These are phyloP conservation scores for Primulina tabacum DNA, from an alignment of 257 asterid genomes.

Conservation along the genomic window DNA sequence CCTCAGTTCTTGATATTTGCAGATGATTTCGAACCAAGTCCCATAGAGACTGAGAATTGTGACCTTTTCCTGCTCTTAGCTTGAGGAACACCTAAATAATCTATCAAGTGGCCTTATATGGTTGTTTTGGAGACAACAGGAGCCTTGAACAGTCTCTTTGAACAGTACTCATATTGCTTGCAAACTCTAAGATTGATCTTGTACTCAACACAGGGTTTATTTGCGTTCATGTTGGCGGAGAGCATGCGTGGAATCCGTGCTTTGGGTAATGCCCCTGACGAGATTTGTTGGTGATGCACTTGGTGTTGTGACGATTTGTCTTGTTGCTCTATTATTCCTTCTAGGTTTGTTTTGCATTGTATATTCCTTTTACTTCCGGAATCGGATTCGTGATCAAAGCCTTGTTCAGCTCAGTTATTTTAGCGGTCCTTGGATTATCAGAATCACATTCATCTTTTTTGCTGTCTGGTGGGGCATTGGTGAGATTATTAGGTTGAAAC, in stretches of 20 bases:
- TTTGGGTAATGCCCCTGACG: conserved; percentile 89
- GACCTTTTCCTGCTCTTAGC: conserved; percentile 13
- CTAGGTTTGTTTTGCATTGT: conserved; percentile 55
- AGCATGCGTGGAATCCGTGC: conserved; percentile 82
- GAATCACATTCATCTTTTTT: conserved; percentile 48
- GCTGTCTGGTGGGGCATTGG: conserved; percentile 79
- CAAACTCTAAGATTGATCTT: conserved; percentile 26
- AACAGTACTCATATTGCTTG: conserved; percentile 8
- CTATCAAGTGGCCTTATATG: conserved; percentile 19
- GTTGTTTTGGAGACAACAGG: conserved; percentile 13
- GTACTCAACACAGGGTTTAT: conserved; percentile 28
- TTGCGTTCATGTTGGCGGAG: conserved; percentile 66
- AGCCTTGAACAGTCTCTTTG: conserved; percentile 2
- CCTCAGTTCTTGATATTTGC: not conserved
- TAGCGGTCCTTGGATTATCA: conserved; percentile 76
- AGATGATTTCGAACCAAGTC: conserved; percentile 16
- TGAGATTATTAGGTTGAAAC: conserved; percentile 58
- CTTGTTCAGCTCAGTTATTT: conserved; percentile 56
- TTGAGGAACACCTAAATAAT: conserved; percentile 5
- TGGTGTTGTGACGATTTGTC: conserved; percentile 72
- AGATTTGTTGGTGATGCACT: conserved; percentile 84
- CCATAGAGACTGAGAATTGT: conserved; percentile 1
- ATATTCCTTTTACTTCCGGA: conserved; percentile 58
- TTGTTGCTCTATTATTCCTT: conserved; percentile 61
- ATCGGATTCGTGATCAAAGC: conserved; percentile 43